Evolutionary conservation across 805 yeast species (phyloP), one percentile per base, ranked within the genome.

Genomic region (Ogataea nonfermentans): DNA sequence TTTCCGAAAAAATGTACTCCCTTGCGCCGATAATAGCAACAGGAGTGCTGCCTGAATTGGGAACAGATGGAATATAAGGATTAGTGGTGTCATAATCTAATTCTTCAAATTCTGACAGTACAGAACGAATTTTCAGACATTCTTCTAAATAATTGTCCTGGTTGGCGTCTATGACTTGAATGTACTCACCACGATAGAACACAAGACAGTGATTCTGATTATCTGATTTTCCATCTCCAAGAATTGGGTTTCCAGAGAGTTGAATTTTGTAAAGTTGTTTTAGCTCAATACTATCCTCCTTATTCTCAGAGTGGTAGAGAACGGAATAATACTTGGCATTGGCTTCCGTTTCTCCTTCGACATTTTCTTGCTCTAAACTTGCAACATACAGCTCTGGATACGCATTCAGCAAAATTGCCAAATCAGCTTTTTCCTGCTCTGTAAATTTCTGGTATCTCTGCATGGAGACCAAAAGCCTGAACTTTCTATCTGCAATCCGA

Each of bases 151-250:
- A 91, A 59, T 91, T 91, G 60, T 91, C 98, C 66, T 91, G 98
- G 53, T 91, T 91, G 1, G 98, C 96, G 70, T 91, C 98, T 43
- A 91, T 80, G 3, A 90, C 89, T 66, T 91, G 97, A 48, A 91
- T 82, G 58, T 89, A 90, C 57, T 91, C 98, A 15, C 98, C 98
- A 40, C 98, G 76, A 60, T 84, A 82, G 63, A 85, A 91, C 10
- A 90, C 80, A 27, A 91, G 59, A 2, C 95, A 79, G 59, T 85
- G 85, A 57, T 91, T 91, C 64, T 91, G 98, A 60, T 91, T 91
- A 60, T 91, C 98, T 11, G 96, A 82, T 60, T 91, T 91, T 24
- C 98, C 98, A 63, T 91, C 98, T 19, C 98, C 98, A 31, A 90
- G 67, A 37, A 91, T 91, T 9, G 98, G 98, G 63, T 91, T 84